These are phyloP conservation scores for Austroboletus niveus DNA, from an alignment of 1,284 basidiomycete species.

Conservation along the genomic window DNA sequence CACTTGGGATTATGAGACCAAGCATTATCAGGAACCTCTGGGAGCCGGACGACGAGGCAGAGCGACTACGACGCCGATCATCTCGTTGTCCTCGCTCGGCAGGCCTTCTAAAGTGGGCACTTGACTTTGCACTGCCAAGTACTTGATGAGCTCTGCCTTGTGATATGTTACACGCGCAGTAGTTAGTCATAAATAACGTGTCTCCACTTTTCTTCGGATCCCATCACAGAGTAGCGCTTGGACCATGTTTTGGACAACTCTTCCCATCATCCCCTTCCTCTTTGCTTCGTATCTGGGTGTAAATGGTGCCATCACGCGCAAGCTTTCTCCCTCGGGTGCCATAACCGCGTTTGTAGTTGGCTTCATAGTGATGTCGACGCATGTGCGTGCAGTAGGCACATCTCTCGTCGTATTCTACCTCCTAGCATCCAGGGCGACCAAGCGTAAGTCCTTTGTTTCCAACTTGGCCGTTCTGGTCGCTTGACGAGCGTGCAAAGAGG, in stretches of 20 bases:
- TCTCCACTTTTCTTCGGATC: too few species aligned
- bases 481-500: constrained; percentile 42
- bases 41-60: constrained; percentile 25
- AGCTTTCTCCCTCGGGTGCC: constrained; percentile 71
- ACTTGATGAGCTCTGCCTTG: too few species aligned
- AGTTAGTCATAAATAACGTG: too few species aligned
- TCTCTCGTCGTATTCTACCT: constrained; percentile 83
- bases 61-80: constrained; percentile 8
- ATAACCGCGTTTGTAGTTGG: constrained; percentile 76
- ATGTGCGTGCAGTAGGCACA: constrained; percentile 65
- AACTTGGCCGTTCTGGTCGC: background rate
- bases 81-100: constrained; percentile 23
- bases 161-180: too few species aligned
- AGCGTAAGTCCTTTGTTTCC: constrained; percentile 43
- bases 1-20: constrained; percentile 74
- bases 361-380: constrained; percentile 59
- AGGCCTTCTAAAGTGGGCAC: constrained; percentile 23
- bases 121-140: constrained; percentile 3
- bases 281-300: constrained; percentile 40
- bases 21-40: constrained; percentile 58
- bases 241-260: constrained; percentile 13
- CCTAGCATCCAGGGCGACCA: constrained; percentile 80
- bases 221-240: background rate
- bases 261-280: constrained; percentile 32
- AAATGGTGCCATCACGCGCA: constrained; percentile 45